Percentiles rank a stretch among this genome's conserved stretches.
These are phyloP conservation scores for Arthroderma sp. DNA, from an alignment of 2,329 filamentous ascomycete genomes.

Conservation along the genomic window DNA sequence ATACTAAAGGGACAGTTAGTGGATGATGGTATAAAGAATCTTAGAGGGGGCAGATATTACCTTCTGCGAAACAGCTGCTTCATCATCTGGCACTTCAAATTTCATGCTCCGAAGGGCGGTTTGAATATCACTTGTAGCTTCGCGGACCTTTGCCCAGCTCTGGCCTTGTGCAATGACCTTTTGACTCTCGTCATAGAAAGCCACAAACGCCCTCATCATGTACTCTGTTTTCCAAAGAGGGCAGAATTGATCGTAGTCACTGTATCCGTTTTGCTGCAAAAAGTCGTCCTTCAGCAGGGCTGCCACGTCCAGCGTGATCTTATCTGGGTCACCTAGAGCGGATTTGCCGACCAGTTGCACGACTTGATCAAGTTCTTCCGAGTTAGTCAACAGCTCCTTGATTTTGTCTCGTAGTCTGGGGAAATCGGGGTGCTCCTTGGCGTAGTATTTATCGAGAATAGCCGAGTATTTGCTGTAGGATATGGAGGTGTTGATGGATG, in stretches of 20 bases:
- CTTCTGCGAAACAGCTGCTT: slow-evolving; percentile 73
- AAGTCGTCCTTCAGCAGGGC: slow-evolving; percentile 95
- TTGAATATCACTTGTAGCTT: slow-evolving; percentile 79
- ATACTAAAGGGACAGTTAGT: slow-evolving; percentile 45
- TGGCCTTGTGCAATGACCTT: slow-evolving; percentile 87
- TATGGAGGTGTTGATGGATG: slow-evolving; percentile 85
- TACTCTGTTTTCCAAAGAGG: slow-evolving; percentile 99
- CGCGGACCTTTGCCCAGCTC: slow-evolving; percentile 83
- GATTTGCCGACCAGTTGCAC: slow-evolving; percentile 98
- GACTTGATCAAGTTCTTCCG: slow-evolving; percentile 94
- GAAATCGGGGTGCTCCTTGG: slow-evolving; percentile 88
- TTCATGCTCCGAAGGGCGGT: slow-evolving; percentile 79
- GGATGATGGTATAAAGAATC: not conserved
- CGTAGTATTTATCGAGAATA: slow-evolving; percentile 83
- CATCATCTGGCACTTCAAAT: slow-evolving; percentile 81
- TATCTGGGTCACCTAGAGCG: slow-evolving; percentile 87
- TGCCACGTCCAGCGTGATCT: slow-evolving; percentile 92
- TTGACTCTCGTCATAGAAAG: slow-evolving; percentile 93
- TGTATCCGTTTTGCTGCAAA: slow-evolving; percentile 97
- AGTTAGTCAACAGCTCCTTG: slow-evolving; percentile 84
- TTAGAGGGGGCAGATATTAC: slow-evolving; percentile 34
- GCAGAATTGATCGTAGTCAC: slow-evolving; percentile 97
- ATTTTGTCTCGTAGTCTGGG: slow-evolving; percentile 84
- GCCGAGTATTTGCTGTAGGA: slow-evolving; percentile 96
- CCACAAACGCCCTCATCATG: slow-evolving; percentile 99